Evolutionary conservation across 441 rosid genomes (phyloP).

Genomic region (Erodium trifolium): DNA sequence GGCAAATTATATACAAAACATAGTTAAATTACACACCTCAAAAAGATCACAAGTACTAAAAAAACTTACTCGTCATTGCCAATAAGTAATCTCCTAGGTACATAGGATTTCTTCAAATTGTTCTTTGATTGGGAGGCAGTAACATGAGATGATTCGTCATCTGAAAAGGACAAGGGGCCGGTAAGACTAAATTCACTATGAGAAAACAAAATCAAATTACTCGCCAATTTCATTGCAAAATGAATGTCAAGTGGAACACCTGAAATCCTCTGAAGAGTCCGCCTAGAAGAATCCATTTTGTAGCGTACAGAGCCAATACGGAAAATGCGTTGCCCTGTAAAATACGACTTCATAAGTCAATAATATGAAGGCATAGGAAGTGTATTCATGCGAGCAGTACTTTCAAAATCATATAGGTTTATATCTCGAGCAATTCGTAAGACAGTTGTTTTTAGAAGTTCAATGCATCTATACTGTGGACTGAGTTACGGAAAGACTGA

Average conservation of each 20-base stretch:
- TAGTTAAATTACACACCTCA: neutral
- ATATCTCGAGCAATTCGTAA: neutral
- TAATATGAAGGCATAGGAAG: slow-evolving; percentile 12
- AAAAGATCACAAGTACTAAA: slow-evolving; percentile 8
- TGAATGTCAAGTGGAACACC: slow-evolving; percentile 28
- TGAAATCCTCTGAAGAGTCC: slow-evolving; percentile 85
- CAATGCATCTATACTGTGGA: slow-evolving; percentile 18
- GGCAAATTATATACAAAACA: slow-evolving; percentile 7
- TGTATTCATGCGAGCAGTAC: slow-evolving; percentile 13
- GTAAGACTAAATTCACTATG: neutral
- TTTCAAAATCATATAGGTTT: slow-evolving; percentile 10
- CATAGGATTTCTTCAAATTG: slow-evolving; percentile 48
- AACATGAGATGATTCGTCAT: slow-evolving; percentile 41
- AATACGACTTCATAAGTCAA: slow-evolving; percentile 15
- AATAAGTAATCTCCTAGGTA: slow-evolving; percentile 83
- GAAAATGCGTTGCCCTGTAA: slow-evolving; percentile 68
- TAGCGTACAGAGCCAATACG: slow-evolving; percentile 76
- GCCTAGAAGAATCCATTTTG: slow-evolving; percentile 89
- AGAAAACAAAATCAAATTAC: neutral
- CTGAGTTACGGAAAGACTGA: slow-evolving; percentile 43
- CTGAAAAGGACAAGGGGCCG: slow-evolving; percentile 26
- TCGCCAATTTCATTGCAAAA: slow-evolving; percentile 4
- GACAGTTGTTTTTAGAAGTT: neutral
- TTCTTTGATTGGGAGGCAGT: slow-evolving; percentile 30
- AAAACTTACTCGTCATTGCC: slow-evolving; percentile 78